Conservation (phyloP, 495 filamentous ascomycete genomes). For the Mytilinidion resinicola region DNA sequence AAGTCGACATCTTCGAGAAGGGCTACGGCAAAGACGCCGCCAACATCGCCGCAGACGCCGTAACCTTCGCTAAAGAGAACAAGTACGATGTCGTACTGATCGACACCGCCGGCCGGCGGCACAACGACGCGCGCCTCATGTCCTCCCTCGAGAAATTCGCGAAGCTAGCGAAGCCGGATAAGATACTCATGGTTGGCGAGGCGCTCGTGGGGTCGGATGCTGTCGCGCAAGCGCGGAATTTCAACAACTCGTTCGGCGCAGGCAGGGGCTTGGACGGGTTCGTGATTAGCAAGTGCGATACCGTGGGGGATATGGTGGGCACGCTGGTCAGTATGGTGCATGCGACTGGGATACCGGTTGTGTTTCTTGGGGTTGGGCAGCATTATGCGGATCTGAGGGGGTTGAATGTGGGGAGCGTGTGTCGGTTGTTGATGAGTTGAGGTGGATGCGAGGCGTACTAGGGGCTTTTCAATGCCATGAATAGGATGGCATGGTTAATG, state of each 20-base stretch:
- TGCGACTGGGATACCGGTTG: conserved; percentile 88
- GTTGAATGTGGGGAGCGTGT: conserved; percentile 86
- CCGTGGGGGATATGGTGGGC: conserved; percentile 97
- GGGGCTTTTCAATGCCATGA: too few species aligned
- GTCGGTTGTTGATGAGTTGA: conserved; percentile 65
- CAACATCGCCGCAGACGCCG: conserved; percentile 88
- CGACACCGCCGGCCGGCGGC: conserved; percentile 88
- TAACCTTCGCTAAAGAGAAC: conserved; percentile 64
- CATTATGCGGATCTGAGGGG: conserved; percentile 94
- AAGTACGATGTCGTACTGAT: conserved; percentile 91
- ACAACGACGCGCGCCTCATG: conserved; percentile 95
- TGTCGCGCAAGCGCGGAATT: conserved; percentile 90
- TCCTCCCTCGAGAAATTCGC: conserved; percentile 92
- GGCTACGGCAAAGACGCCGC: conserved; percentile 97
- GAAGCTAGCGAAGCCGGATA: conserved; percentile 89
- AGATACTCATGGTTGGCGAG: conserved; percentile 99
- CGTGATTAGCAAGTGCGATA: conserved; percentile 97
- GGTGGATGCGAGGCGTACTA: neutral
- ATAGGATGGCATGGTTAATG: too few species aligned
- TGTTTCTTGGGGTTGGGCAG: conserved; percentile 92
- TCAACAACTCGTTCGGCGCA: conserved; percentile 84
- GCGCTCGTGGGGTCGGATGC: conserved; percentile 91
- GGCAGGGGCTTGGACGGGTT: conserved; percentile 83
- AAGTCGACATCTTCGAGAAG: conserved; percentile 88
- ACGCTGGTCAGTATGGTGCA: conserved; percentile 96